phyloP scores from a whole-genome alignment of 2,329 filamentous ascomycete species.

The Thermothelomyces thermophilus region DNA sequence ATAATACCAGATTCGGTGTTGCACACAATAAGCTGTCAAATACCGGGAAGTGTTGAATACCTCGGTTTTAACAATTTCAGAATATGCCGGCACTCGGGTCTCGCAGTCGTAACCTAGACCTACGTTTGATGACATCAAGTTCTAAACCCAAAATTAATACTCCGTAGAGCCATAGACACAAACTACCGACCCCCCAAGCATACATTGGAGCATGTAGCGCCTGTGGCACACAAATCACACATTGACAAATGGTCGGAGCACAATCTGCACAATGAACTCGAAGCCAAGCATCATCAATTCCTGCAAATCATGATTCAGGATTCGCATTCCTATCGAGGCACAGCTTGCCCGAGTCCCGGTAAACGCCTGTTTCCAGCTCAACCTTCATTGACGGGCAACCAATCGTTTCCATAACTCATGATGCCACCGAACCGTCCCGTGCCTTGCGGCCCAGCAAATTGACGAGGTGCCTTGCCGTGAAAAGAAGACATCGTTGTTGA shows the following conservation, averaged over 20 bases:
- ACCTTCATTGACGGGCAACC: constrained; percentile 25
- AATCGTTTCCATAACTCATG: constrained; percentile 21
- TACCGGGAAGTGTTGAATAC: too few species aligned
- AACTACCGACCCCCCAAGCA: too few species aligned
- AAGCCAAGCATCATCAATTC: constrained; percentile 19
- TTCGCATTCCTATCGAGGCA: constrained; percentile 16
- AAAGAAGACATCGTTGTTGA: constrained; percentile 9
- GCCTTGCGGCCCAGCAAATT: constrained; percentile 14
- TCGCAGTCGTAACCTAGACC: too few species aligned
- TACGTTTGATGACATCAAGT: too few species aligned
- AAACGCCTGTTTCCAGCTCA: constrained; percentile 21
- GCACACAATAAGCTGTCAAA: too few species aligned
- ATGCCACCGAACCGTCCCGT: constrained; percentile 20
- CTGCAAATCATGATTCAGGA: constrained; percentile 18
- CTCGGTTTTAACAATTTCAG: too few species aligned
- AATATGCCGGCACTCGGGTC: too few species aligned
- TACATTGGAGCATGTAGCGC: neutral
- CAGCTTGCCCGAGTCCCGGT: constrained; percentile 15
- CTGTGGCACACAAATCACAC: neutral
- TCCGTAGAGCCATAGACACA: too few species aligned
- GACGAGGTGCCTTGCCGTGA: constrained; percentile 8
- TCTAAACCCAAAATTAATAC: too few species aligned
- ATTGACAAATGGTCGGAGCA: neutral
- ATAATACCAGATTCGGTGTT: too few species aligned
- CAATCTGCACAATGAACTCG: neutral